Percentiles rank a stretch among this genome's conserved stretches.
Conservation (phyloP, 2,329 filamentous ascomycete genomes). For the Emmonsiellopsis sp. region DNA sequence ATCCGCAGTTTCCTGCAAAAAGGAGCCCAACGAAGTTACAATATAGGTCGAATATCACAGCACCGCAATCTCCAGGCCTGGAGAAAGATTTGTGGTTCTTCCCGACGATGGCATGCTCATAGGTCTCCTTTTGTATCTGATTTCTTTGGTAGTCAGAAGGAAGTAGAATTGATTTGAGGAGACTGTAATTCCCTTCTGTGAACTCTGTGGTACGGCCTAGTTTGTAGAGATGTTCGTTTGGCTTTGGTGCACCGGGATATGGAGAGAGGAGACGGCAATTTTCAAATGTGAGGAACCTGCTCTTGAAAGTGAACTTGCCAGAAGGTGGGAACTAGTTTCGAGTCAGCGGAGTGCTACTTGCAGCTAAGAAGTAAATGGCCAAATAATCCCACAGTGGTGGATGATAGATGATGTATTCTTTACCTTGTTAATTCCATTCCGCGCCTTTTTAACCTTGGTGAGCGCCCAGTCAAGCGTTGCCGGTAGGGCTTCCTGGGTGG, state of each 20-base stretch:
- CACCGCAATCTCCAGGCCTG: constrained; percentile 1
- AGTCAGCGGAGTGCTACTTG: neutral
- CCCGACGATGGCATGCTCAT: neutral
- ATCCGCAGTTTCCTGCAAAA: neutral
- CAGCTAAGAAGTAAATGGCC: too few species aligned
- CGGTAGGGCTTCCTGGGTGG: neutral
- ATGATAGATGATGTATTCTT: too few species aligned
- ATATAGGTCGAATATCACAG: neutral
- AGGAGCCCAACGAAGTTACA: constrained; percentile 3
- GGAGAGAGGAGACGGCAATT: too few species aligned
- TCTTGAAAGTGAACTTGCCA: too few species aligned
- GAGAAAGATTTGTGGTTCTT: neutral
- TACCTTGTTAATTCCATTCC: too few species aligned
- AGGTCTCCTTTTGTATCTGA: too few species aligned
- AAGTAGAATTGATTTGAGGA: neutral
- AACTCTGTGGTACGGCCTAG: neutral
- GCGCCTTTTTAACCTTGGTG: neutral
- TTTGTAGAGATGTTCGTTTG: neutral
- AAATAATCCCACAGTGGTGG: too few species aligned
- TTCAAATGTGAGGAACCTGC: too few species aligned
- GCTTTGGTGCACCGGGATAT: too few species aligned
- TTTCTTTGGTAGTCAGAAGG: too few species aligned
- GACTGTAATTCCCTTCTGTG: neutral
- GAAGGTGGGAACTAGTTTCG: neutral
- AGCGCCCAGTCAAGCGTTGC: neutral